Conservation (phyloP, 495 filamentous ascomycete genomes). For the Staphylotrichum longicolle region DNA sequence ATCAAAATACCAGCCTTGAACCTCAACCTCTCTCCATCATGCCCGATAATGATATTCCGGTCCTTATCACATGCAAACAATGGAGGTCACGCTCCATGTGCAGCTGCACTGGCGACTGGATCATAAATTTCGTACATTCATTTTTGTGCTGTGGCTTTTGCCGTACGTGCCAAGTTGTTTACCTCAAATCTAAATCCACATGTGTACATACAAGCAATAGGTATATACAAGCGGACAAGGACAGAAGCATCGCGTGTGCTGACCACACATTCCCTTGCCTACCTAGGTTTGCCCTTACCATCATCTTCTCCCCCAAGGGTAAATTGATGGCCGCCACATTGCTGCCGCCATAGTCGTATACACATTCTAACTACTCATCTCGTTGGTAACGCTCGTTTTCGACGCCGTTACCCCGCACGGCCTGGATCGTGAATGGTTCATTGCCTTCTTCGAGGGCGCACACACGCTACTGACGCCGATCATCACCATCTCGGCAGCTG, state of each 20-base stretch:
- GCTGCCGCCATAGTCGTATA: background rate
- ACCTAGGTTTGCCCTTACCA: slow-evolving; percentile 3
- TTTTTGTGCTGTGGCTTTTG: slow-evolving; percentile 2
- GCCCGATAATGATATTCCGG: no score
- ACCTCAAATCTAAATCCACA: no score
- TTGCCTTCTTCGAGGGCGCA: slow-evolving; percentile 5
- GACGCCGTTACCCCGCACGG: background rate
- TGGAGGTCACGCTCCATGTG: no score
- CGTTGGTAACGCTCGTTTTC: background rate
- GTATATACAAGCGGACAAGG: background rate
- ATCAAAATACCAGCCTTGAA: no score
- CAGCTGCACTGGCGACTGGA: background rate
- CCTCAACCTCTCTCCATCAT: no score
- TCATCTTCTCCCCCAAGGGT: background rate
- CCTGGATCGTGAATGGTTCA: slow-evolving; percentile 3
- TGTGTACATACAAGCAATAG: background rate
- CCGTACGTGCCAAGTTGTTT: background rate
- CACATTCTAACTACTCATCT: background rate
- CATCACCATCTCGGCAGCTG: background rate
- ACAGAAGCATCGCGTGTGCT: no score
- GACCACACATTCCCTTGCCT: background rate
- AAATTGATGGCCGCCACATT: background rate
- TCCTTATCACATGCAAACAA: no score
- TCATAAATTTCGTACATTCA: background rate
- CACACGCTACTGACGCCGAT: background rate